phyloP scores from a whole-genome alignment of 2,329 filamentous ascomycete genomes.

The Pseudogymnoascus sp. region DNA sequence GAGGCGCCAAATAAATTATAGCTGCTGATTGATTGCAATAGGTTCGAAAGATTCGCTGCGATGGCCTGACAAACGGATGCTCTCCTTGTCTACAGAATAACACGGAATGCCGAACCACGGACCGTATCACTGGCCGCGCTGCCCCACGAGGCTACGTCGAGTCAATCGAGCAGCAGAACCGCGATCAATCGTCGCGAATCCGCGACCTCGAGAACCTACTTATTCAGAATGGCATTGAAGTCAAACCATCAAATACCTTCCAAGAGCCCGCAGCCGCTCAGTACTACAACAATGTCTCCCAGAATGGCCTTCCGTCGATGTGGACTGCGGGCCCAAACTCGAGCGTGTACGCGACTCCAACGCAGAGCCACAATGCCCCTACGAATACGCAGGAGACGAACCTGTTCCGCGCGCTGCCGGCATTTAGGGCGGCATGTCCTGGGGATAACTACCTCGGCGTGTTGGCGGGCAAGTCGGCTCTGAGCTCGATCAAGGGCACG shows the following conservation, averaged over 20 bases:
- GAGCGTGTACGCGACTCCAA: constrained; percentile 8
- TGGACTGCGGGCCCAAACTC: constrained; percentile 18
- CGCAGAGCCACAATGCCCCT: neutral
- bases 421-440: constrained; percentile 30
- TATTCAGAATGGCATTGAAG: constrained; percentile 52
- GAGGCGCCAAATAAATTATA: neutral
- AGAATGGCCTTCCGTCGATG: constrained; percentile 13
- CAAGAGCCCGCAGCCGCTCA: constrained; percentile 19
- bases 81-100: constrained; percentile 72
- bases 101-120: constrained; percentile 72
- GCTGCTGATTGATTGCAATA: constrained; percentile 29
- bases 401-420: constrained; percentile 20
- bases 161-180: constrained; percentile 65
- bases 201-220: constrained; percentile 62
- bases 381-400: constrained; percentile 18
- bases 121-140: constrained; percentile 76
- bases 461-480: constrained; percentile 48
- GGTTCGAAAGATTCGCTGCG: constrained; percentile 83
- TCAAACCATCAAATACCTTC: constrained; percentile 38
- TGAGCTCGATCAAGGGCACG: constrained; percentile 70
- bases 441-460: constrained; percentile 62
- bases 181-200: constrained; percentile 59
- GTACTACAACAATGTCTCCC: constrained; percentile 16
- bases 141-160: constrained; percentile 72
- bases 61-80: constrained; percentile 72